Conservation (phyloP, 1,284 basidiomycete species). For the Mycena citricolor region DNA sequence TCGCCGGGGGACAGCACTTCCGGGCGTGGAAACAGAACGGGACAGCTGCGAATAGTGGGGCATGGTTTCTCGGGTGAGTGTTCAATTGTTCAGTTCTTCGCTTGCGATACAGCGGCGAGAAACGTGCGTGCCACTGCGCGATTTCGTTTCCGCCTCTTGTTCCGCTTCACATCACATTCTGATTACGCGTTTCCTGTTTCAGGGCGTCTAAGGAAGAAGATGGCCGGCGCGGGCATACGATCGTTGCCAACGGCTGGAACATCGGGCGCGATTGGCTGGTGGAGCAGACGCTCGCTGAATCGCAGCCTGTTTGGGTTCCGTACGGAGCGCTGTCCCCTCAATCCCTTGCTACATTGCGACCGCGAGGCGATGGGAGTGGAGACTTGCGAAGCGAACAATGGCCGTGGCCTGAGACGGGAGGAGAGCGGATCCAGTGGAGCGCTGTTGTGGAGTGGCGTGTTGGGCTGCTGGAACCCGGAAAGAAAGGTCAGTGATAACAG, state of each 20-base stretch:
- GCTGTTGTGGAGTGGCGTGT: constrained; percentile 72
- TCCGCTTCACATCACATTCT: background rate
- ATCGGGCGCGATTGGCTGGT: constrained; percentile 73
- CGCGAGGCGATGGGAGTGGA: constrained; percentile 30
- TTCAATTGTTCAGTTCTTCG: no score
- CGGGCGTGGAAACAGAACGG: constrained; percentile 78
- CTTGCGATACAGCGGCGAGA: constrained; percentile 1
- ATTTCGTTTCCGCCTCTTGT: background rate
- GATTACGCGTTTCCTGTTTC: constrained; percentile 1
- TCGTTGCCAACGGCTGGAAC: constrained; percentile 75
- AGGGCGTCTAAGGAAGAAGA: constrained; percentile 76
- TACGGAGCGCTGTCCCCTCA: background rate
- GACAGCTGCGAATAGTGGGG: constrained; percentile 55
- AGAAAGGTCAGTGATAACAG: constrained; percentile 46
- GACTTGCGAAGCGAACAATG: constrained; percentile 8
- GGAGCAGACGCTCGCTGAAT: constrained; percentile 58
- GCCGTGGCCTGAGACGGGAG: constrained; percentile 22
- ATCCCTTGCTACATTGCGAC: no score
- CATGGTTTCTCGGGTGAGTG: constrained; percentile 71
- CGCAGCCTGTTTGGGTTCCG: constrained; percentile 21
- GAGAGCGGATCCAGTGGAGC: constrained; percentile 60
- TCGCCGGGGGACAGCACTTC: constrained; percentile 64
- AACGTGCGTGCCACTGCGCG: no score
- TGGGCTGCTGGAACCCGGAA: constrained; percentile 65
- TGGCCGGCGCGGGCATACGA: constrained; percentile 66